Base-by-base conservation (phyloP, 2,329 filamentous ascomycete species). In the Escovopsis weberi region DNA sequence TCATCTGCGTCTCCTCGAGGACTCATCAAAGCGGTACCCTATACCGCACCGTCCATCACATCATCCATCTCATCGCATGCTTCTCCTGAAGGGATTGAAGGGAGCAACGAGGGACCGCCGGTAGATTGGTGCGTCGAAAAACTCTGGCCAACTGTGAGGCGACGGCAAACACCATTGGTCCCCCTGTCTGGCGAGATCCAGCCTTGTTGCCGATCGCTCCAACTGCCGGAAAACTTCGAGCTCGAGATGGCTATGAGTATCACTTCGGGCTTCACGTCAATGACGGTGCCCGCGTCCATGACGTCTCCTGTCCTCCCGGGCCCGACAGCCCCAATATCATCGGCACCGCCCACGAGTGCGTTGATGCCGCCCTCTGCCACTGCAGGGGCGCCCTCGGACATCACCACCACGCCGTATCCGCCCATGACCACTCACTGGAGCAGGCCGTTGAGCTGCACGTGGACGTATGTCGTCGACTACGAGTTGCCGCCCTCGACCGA, bases 351-450 rank as follows among this genome's bases (percentile, higher is more conserved):
- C 34, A 40, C 33, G n/a, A 38, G 42, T 19, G 48, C 53, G n/a
- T 41, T 47, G 12, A 45, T 46, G 6, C 41, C 45, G 7, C 32
- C 34, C 19, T 15, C 35, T 9, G 12, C 37, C 30, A 36, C 42
- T 19, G 34, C 45, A 30, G 42, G 46, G 33, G 42, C 42, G 28
- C 7, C 28, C 18, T 41, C 50, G 26, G 45, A 53, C 34, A 46
- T 46, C 15, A 39, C 45, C 10, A 47, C 44, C 26, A 47, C 48
- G 26, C 48, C 49, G 12, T 55, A 58, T 26, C 60, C 62, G 15
- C 58, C 61, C 23, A 58, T 65, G 55, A 63, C 59, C 28, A 63
- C 60, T 12, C 54, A 51, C 37, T 65, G 62, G 62, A 58, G 47
- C 28, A 57, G 46, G 6, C 62, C 62, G 10, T 43, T 46, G 34